Evolutionary conservation across 805 yeast genomes (phyloP).

Genomic region (Ogataea ramenticola): DNA sequence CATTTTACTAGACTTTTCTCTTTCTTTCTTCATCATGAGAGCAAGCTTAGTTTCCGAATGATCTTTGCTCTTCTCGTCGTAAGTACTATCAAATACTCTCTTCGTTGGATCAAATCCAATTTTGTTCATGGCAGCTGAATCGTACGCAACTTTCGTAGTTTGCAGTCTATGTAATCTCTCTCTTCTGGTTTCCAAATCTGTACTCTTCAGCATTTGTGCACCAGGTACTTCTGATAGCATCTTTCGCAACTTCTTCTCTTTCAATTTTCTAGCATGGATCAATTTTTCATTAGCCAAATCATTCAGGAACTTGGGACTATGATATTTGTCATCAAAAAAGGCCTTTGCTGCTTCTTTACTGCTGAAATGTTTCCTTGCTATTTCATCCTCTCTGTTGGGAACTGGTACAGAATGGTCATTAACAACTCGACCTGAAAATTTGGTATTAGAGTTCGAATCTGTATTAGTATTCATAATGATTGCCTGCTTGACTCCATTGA

Average conservation of each 20-base stretch:
- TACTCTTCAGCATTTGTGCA: conserved; percentile 12
- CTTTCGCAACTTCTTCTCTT: conserved; percentile 23
- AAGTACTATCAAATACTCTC: conserved; percentile 11
- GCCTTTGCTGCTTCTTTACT: conserved; percentile 37
- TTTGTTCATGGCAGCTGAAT: conserved; percentile 13
- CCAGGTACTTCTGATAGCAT: conserved; percentile 23
- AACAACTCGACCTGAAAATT: conserved; percentile 9
- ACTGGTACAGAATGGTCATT: conserved; percentile 15
- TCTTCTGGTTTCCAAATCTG: conserved; percentile 12
- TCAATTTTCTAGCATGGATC: conserved; percentile 30
- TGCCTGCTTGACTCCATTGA: conserved; percentile 34
- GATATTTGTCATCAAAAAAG: conserved; percentile 42
- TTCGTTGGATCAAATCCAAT: conserved; percentile 25
- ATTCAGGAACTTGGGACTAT: conserved; percentile 37
- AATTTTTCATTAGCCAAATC: conserved; percentile 32
- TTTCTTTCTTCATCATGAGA: conserved; percentile 7
- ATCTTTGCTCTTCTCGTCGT: neutral
- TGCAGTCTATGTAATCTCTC: conserved; percentile 13
- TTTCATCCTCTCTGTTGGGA: conserved; percentile 10
- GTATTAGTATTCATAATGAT: conserved; percentile 25
- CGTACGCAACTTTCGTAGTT: conserved; percentile 20
- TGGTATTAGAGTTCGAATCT: too few relatives aligned
- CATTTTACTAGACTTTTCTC: conserved; percentile 4
- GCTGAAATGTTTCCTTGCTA: conserved; percentile 28
- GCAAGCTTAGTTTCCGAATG: conserved; percentile 2